These are phyloP conservation scores for Gynostemma pentaphyllum DNA, from an alignment of 306 rosid species.

Conservation along the genomic window DNA sequence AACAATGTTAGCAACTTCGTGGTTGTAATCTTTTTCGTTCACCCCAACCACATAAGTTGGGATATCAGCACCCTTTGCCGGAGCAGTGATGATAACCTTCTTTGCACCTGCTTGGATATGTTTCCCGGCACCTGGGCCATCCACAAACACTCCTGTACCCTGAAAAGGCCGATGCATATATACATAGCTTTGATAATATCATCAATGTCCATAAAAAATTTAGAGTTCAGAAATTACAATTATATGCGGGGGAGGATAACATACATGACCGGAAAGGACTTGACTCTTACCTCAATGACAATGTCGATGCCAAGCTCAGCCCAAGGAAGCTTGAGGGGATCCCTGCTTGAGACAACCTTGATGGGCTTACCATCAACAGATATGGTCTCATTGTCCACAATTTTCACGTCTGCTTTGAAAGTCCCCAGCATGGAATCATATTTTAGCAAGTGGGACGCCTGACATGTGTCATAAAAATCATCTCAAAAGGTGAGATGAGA, in stretches of 20 bases:
- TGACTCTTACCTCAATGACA: conserved; percentile 71
- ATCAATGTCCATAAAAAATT: no score
- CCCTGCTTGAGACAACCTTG: conserved; percentile 86
- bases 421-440: conserved; percentile 93
- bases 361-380: conserved; percentile 83
- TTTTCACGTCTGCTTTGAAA: conserved; percentile 80
- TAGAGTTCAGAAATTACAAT: not conserved
- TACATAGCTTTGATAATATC: not conserved
- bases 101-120: conserved; percentile 99
- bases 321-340: conserved; percentile 98
- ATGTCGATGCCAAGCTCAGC: conserved; percentile 94
- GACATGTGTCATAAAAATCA: not conserved
- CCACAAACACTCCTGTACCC: conserved; percentile 99
- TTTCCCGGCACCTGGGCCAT: conserved; percentile 97
- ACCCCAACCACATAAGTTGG: conserved; percentile 93
- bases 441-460: conserved; percentile 84
- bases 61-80: conserved; percentile 98
- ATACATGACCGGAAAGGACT: not conserved
- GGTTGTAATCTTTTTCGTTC: conserved; percentile 65
- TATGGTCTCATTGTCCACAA: conserved; percentile 54
- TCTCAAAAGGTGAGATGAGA: not conserved
- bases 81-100: conserved; percentile 97
- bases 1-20: conserved; percentile 58
- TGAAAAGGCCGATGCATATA: conserved; percentile 18
- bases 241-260: not conserved